Evolutionary conservation across 305 asterid species (phyloP), one percentile per base, ranked within the genome.

Genomic region (Rubia tinctorum): DNA sequence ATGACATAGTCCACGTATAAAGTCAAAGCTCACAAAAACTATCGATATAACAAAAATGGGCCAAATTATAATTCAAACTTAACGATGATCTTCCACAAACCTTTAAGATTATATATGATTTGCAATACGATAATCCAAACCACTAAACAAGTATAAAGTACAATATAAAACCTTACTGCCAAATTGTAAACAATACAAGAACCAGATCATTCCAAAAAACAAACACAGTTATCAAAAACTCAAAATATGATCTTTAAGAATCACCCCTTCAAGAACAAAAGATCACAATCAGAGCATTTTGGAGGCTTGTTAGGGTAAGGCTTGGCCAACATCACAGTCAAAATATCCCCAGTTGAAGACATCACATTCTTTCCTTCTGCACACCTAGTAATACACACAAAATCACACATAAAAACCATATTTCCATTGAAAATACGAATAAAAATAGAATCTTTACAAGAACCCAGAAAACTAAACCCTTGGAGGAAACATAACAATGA

Each of bases 261-360:
- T 12, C 53, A 73, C 74, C 88, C 97, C 97, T 87, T 90, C 88
- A 92, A 68, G 86, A 88, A 88, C 76, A 92, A 80, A 72, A 96
- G 91, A 11, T 86, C 89, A 68, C 96, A 87, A 79, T 92, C 96
- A 79, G 95, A 84, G 79, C 93, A 90, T 68, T 88, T 88, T 67
- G 95, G 93, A 78, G 93, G 85, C 85, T 87, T 90, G 81, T 85
- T 73, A 0, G 92, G 93, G 86, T 90, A 87, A 13, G 92, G 91
- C 83, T 90, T 90, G 0, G 90, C 75, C 76, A 76, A 69, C 55
- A 96, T 91, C n/a, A n/a, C n/a, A n/a, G 74, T 80, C 84, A 92
- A 68, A 69, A 88, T 79, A 72, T 84, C 77, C 75, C 97, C 97
- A n/a, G n/a, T n/a, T n/a, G n/a, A n/a, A 74, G 95, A 80, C 69